Conservation (phyloP, 192 early-diverging fungal species). For the Backusella westeae region DNA sequence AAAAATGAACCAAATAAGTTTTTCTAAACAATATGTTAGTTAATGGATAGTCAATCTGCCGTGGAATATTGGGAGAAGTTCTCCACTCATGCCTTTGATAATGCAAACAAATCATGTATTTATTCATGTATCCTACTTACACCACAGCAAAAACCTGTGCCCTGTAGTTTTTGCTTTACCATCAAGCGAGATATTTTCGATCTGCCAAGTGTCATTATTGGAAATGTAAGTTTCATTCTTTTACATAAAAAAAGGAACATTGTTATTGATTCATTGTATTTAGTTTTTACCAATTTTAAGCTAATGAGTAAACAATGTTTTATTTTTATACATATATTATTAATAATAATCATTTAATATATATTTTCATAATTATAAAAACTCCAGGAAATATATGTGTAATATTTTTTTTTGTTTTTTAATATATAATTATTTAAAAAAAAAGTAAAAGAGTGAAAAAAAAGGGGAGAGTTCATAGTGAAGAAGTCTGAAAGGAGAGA, state of each 20-base stretch:
- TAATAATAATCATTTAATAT: neutral
- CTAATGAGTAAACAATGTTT: neutral
- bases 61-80: slow-evolving; percentile 97
- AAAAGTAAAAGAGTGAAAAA: neutral
- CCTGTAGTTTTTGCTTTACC: slow-evolving; percentile 93
- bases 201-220: slow-evolving; percentile 85
- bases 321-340: neutral
- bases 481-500: neutral
- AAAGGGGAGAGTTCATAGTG: neutral
- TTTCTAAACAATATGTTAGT: slow-evolving; percentile 36
- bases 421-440: neutral
- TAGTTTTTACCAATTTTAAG: slow-evolving; percentile 27
- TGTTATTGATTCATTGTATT: neutral
- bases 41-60: slow-evolving; percentile 92
- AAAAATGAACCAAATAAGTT: neutral
- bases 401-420: neutral
- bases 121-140: slow-evolving; percentile 81
- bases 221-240: slow-evolving; percentile 49
- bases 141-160: slow-evolving; percentile 66
- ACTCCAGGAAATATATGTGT: neutral
- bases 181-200: slow-evolving; percentile 98
- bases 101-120: slow-evolving; percentile 86
- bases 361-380: neutral
- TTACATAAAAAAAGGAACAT: neutral
- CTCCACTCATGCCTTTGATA: slow-evolving; percentile 89